Conservation (phyloP, 345 rosid genomes). For the Citrus unshiu region DNA sequence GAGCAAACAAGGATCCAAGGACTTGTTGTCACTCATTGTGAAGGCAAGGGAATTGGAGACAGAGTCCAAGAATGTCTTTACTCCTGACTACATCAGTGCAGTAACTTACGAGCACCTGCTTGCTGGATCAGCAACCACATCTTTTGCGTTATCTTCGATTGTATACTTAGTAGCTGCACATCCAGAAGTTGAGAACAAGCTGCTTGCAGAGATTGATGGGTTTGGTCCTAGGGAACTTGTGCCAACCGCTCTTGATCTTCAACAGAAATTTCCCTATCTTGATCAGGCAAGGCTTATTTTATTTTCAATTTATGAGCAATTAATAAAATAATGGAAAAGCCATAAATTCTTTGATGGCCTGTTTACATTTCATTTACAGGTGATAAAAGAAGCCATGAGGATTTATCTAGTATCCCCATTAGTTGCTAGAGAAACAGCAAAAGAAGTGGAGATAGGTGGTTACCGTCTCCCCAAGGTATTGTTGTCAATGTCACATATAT, state of each 20-base stretch:
- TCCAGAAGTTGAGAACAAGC: slow-evolving; percentile 60
- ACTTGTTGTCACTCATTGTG: slow-evolving; percentile 71
- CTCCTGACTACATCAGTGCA: slow-evolving; percentile 73
- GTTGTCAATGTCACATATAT: slow-evolving; percentile 4
- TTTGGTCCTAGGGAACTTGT: slow-evolving; percentile 52
- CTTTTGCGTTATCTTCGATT: slow-evolving; percentile 70
- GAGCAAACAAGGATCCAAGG: slow-evolving; percentile 49
- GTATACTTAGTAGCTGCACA: slow-evolving; percentile 73
- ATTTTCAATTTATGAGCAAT: not conserved
- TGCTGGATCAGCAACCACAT: slow-evolving; percentile 87
- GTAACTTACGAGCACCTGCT: slow-evolving; percentile 91
- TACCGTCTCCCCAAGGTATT: slow-evolving; percentile 75
- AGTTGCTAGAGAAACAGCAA: slow-evolving; percentile 81
- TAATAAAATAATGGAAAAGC: not conserved
- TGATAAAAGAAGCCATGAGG: slow-evolving; percentile 85
- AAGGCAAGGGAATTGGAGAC: slow-evolving; percentile 61
- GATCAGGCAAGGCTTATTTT: slow-evolving; percentile 54
- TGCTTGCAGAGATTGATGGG: slow-evolving; percentile 68
- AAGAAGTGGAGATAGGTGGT: slow-evolving; percentile 75
- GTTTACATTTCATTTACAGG: slow-evolving; percentile 34
- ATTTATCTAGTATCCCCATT: slow-evolving; percentile 79
- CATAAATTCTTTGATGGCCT: not conserved
- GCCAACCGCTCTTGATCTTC: slow-evolving; percentile 69
- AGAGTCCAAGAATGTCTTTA: slow-evolving; percentile 40
- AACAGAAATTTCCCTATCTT: slow-evolving; percentile 67